phyloP scores from a whole-genome alignment of 495 filamentous ascomycete genomes.

The Xylaria grammica region DNA sequence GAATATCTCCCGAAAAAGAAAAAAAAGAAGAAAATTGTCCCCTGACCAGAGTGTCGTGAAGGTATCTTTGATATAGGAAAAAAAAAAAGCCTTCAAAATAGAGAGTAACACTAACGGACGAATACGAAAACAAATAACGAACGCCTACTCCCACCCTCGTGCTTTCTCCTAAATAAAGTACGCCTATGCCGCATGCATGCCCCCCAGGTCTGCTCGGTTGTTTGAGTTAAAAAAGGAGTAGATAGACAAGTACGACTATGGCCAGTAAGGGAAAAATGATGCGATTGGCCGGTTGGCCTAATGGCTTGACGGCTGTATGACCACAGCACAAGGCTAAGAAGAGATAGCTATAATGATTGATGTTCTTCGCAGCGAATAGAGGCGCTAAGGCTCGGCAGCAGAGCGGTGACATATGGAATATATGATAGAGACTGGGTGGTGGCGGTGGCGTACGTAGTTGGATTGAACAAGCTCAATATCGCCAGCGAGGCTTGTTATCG shows the following conservation, averaged over 20 bases:
- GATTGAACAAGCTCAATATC: slow-evolving; percentile 16
- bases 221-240: neutral
- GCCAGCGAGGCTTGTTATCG: slow-evolving; percentile 21
- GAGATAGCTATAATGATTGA: neutral
- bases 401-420: slow-evolving; percentile 2
- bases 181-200: slow-evolving; percentile 16
- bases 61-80: slow-evolving; percentile 15
- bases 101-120: too few relatives aligned
- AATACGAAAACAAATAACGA: slow-evolving; percentile 3
- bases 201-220: neutral
- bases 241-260: neutral
- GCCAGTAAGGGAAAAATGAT: slow-evolving; percentile 5
- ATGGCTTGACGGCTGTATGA: neutral
- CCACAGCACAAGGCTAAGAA: neutral
- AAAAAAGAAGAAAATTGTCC: slow-evolving; percentile 3
- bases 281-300: neutral
- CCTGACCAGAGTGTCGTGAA: slow-evolving; percentile 5
- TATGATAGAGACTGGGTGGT: neutral
- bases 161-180: slow-evolving; percentile 8
- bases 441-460: neutral
- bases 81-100: neutral
- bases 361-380: neutral
- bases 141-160: slow-evolving; percentile 2
- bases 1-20: too few relatives aligned
- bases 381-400: neutral